Percentiles rank a stretch among this genome's conserved stretches.
Conservation (phyloP, 805 yeast species). For the Yarrowia phangngaensis region DNA sequence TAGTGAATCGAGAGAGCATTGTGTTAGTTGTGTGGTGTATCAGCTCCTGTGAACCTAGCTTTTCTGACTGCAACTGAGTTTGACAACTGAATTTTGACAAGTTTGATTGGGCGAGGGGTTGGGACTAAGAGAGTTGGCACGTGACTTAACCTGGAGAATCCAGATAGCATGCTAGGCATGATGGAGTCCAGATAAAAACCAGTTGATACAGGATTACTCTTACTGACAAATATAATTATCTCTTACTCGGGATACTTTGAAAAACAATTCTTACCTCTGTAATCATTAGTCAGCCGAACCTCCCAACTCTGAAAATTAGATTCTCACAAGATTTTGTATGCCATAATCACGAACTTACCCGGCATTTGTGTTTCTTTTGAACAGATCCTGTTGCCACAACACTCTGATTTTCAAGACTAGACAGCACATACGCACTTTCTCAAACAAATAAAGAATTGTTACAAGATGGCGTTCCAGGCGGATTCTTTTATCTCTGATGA, state of each 20-base stretch:
- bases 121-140: conserved; percentile 6
- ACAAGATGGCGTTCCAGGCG: conserved; percentile 22
- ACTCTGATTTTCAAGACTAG: too few relatives aligned
- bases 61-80: conserved; percentile 6
- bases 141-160: background rate
- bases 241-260: too few relatives aligned
- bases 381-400: too few relatives aligned
- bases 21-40: conserved; percentile 24
- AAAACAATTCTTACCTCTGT: too few relatives aligned
- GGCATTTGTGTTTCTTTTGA: too few relatives aligned
- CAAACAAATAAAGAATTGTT: background rate
- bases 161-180: too few relatives aligned
- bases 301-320: too few relatives aligned
- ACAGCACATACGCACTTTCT: conserved; percentile 4
- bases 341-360: conserved; percentile 15
- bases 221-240: too few relatives aligned
- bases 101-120: conserved; percentile 25
- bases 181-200: too few relatives aligned
- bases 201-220: too few relatives aligned
- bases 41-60: conserved; percentile 23
- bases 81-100: conserved; percentile 23
- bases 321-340: background rate
- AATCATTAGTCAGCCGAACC: conserved; percentile 1
- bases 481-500: conserved; percentile 26
- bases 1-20: conserved; percentile 25